Evolutionary conservation across 768 basidiomycete species (phyloP).

Genomic region (Omphalotus guepiniiformis): DNA sequence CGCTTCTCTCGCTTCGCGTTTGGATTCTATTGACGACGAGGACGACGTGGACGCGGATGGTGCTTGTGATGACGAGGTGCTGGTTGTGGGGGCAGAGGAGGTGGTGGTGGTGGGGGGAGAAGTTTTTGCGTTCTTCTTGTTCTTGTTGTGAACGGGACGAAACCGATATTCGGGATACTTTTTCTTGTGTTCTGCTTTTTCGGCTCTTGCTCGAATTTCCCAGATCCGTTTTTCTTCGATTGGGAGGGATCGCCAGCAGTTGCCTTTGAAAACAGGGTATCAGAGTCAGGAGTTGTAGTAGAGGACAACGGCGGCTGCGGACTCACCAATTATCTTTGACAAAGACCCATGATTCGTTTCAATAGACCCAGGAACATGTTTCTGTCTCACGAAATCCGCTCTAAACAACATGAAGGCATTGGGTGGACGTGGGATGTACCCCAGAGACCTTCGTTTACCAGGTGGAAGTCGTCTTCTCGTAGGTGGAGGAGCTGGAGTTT

Average conservation of each 20-base stretch:
- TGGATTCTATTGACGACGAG: too few species aligned
- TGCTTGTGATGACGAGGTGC: neutral
- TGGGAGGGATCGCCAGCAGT: constrained; percentile 72
- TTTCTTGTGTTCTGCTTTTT: constrained; percentile 67
- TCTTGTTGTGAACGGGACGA: constrained; percentile 50
- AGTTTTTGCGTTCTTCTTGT: constrained; percentile 34
- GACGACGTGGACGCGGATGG: neutral
- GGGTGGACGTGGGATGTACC: constrained; percentile 76
- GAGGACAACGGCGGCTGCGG: constrained; percentile 22
- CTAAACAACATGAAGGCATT: constrained; percentile 89
- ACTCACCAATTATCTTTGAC: constrained; percentile 63
- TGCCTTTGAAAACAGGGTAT: constrained; percentile 42
- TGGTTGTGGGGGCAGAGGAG: constrained; percentile 8
- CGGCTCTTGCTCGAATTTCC: constrained; percentile 69
- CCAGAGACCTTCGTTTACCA: constrained; percentile 54
- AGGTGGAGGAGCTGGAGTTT: constrained; percentile 33
- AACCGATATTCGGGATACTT: constrained; percentile 66
- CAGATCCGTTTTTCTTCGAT: constrained; percentile 68
- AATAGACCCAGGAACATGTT: constrained; percentile 74
- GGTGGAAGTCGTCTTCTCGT: constrained; percentile 50
- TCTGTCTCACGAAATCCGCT: constrained; percentile 74
- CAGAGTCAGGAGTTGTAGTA: neutral
- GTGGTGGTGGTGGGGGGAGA: neutral
- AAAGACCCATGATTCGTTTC: constrained; percentile 74
- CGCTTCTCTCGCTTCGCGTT: neutral